Base-by-base conservation (phyloP, 2,329 filamentous ascomycete species). In the Colletotrichum tamarilloi region DNA sequence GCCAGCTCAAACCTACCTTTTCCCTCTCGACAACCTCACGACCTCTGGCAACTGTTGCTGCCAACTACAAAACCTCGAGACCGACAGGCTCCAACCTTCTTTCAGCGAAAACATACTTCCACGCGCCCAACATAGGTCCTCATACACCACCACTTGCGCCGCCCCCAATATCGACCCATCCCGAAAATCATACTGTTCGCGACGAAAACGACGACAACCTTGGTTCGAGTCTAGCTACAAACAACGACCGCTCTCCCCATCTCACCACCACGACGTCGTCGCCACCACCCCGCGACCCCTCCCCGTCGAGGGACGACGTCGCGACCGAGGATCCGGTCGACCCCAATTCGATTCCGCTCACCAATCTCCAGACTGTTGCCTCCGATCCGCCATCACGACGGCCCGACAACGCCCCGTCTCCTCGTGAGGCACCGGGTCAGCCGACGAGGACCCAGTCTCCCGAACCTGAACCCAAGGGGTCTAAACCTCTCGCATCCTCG, bases 401-500 rank as follows among this genome's bases (percentile, higher is more conserved):
- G 59, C 59, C 60, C 60, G 53, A 19, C 32, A 35, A 53, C 67
- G 22, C 60, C 52, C 19, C 60, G 46, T 56, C 70, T 73, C 70
- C 66, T 69, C 70, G 66, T 42, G 46, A 73, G 70, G 66, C 55
- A 63, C 58, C 66, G 70, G 70, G 66, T 42, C 70, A 64, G 66
- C 52, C 60, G 67, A 69, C 66, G 70, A 73, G 70, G 66, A 65
- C 60, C 64, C 60, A n/a, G 46, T n/a, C 53, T 56, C 62, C 57
- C 70, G 32, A 65, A 60, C 49, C 57, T 59, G 32, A 65, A 60
- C 66, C 70, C 67, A 56, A 64, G 55, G 66, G 60, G 66, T 70
- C 57, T 63, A 46, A 32, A 46, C 32, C 64, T 62, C 49, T 65
- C 72, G 35, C 35, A 62, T 70, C 53, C 67, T 63, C 68, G 63